Percentiles rank a stretch among this genome's conserved stretches.
Conservation (phyloP, 306 rosid species). For the Echinosophora koreensis region DNA sequence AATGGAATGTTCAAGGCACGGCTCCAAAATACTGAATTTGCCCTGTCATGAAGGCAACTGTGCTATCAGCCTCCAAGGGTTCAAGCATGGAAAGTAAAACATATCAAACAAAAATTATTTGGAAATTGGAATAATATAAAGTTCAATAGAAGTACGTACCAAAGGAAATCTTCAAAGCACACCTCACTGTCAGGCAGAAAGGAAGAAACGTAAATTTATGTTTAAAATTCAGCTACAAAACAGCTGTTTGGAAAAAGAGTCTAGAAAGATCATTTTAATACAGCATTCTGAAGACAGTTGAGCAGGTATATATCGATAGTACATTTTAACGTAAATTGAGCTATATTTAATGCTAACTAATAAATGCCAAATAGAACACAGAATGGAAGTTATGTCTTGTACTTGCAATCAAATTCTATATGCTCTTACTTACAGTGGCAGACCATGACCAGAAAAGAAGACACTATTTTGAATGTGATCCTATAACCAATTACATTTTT, state of each 20-base stretch:
- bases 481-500: slow-evolving; percentile 8
- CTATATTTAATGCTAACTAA: background rate
- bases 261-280: slow-evolving; percentile 24
- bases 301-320: slow-evolving; percentile 6
- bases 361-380: background rate
- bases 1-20: slow-evolving; percentile 92
- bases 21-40: slow-evolving; percentile 94
- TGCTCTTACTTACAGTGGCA: background rate
- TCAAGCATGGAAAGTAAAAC: slow-evolving; percentile 12
- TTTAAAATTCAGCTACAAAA: slow-evolving; percentile 31
- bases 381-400: background rate
- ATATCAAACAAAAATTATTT: slow-evolving; percentile 29
- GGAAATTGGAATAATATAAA: slow-evolving; percentile 32
- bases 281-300: slow-evolving; percentile 24
- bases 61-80: slow-evolving; percentile 49
- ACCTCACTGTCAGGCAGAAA: slow-evolving; percentile 68
- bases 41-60: slow-evolving; percentile 68
- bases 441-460: slow-evolving; percentile 31
- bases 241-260: slow-evolving; percentile 18
- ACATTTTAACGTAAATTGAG: background rate
- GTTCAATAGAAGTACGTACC: slow-evolving; percentile 63
- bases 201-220: slow-evolving; percentile 32
- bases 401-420: background rate
- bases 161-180: slow-evolving; percentile 94
- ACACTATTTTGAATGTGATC: slow-evolving; percentile 17